Evolutionary conservation across 2,329 filamentous ascomycete species (phyloP), one percentile per base, ranked within the genome.

Genomic region (Fusarium oxysporum): DNA sequence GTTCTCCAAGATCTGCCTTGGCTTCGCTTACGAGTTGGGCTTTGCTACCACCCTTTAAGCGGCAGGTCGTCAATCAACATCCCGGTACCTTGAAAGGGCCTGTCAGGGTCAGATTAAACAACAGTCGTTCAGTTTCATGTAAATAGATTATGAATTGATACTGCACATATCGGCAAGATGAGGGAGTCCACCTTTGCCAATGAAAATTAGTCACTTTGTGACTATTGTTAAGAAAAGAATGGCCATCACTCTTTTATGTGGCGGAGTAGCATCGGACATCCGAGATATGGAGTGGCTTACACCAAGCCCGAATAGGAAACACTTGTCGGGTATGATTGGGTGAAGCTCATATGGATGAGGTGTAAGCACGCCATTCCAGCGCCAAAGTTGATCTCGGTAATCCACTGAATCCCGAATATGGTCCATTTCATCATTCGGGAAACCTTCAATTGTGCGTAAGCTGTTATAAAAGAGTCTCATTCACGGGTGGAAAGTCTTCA

Each of bases 1-100:
- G 82, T 90, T 92, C 78, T 89, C 88, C 33, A 83, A 83, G 78
- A 78, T 87, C 76, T 86, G 84, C 10, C 77, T 85, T 23, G 85
- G 84, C 1, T 86, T 85, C 67, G 80, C 80, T 6, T 87, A 86
- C 58, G 86, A 87, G 80, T 76, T 87, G 38, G 82, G 92, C 6
- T 93, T 93, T 50, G 73, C 75, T n/a, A 44, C 74, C 4, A 65
- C 28, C 4, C 62, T 75, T 3, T 74, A 45, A 51, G 17, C 1
- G 7, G 4, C 10, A 6, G 13, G 4, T 16, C 9, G 6, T 30
- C 28, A 19, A 4, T 19, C 4, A 23, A 5, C 21, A 48, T 12
- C 28, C 2, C n/a, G 13, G 4, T 10, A 10, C 8, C 8, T 4
- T 13, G 19, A 16, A 13, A 16, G 9, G 3, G 14, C 0, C 21